Evolutionary conservation across 2,329 filamentous ascomycete species (phyloP), one percentile per base, ranked within the genome.

Genomic region (Fusarium lyarnte): DNA sequence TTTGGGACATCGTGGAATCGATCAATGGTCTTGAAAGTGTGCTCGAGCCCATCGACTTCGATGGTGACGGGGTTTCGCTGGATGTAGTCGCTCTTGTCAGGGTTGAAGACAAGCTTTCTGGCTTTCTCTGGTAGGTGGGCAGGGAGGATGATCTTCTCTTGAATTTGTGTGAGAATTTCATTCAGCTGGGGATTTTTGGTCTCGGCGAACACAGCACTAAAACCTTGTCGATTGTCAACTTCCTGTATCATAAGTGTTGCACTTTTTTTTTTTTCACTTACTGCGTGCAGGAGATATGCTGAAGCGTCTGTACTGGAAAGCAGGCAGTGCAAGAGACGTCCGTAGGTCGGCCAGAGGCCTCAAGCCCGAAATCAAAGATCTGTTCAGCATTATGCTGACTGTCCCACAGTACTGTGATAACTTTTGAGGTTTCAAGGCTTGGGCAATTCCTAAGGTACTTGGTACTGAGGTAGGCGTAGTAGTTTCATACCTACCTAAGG

Each of bases 61-160:
- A 91, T 86, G 66, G 84, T 83, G 68, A 90, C 84, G 41, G 89
- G 87, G 77, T 90, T 88, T 39, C 83, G 80, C 66, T 86, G 81
- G 43, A 92, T 85, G 65, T 80, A 80, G 70, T 85, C 81, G 71
- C 83, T 81, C 79, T 85, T 82, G 69, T 84, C 85, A 19, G 77
- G 70, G 65, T 83, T 81, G 81, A 85, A 87, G 74, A 92, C 80
- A 66, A 87, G 84, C 73, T 86, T 83, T 74, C 84, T 86, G 81
- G 92, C 87, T 55, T 82, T 80, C 33, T 78, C 63, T 27, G 86
- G 84, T 33, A 93, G 87, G 77, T 90, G 87, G 36, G 85, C 81
- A n/a, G 90, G 90, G 45, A 92, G 81, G 78, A 92, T 87, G 79
- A 91, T 85, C 73, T 87, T 87, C 49, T 85, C 81, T 71, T 90